Evolutionary conservation across 2,329 filamentous ascomycete species (phyloP), one percentile per base, ranked within the genome.

Genomic region (Rutstroemia sp.): DNA sequence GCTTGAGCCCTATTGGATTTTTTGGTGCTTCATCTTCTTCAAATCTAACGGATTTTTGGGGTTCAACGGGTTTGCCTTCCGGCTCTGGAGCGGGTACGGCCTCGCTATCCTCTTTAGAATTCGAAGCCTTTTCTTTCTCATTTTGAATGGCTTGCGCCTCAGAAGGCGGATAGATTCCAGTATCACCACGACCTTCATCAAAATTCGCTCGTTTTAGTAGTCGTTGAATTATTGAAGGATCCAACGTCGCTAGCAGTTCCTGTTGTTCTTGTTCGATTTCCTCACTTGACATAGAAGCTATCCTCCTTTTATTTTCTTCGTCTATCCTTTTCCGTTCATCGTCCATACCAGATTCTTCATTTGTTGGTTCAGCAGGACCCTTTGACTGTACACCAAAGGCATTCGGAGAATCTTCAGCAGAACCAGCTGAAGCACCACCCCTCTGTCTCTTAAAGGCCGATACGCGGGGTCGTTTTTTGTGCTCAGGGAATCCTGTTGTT

Each of bases 361-460:
- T 59, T 25, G 62, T 57, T 41, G 62, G 19, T n/a, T 51, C 37
- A 65, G 56, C 37, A 65, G 56, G 49, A 49, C 59, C 34, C 53
- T 59, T 52, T 38, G 56, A 14, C 5, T 58, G 54, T 27, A 57
- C n/a, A 23, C 61, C 60, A 54, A 54, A 62, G 27, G 61, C 61
- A 60, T 60, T 61, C 19, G 47, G 49, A 39, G 64, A 54, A 50
- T 61, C 60, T 54, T 57, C 16, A 12, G 41, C 14, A 1, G 51
- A 30, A 16, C 55, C 41, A 23, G 51, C 57, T 21, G 61, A 34
- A 57, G 56, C 54, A 49, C 41, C 58, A 16, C 45, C 57, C 59
- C 81, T 77, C 67, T 84, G 81, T 66, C 89, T 85, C 70, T 90
- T 95, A 75, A 96, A 96, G 1, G 87, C 81, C 1, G 91, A 96